A percentile compares a stretch with the other conserved stretches of the same genome.
phyloP scores from a whole-genome alignment of 177 flowering plant genomes.

The Vitis hybrid region DNA sequence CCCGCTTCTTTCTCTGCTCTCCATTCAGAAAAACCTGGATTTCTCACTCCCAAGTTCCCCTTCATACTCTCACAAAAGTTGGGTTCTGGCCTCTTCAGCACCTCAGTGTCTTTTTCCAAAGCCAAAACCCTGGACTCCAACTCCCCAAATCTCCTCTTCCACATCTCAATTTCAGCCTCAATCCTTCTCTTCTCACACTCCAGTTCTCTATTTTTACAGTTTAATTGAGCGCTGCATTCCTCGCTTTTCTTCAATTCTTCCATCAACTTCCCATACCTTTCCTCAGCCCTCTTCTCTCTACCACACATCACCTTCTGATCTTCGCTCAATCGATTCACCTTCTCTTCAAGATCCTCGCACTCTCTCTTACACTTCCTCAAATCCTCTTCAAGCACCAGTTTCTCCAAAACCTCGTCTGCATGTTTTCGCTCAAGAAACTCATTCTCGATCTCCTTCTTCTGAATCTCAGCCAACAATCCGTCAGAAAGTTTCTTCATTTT shows the following conservation, averaged over 20 bases:
- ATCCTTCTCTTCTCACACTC: slow-evolving; percentile 1
- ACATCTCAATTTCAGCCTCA: not conserved
- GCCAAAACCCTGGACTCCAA: slow-evolving; percentile 1
- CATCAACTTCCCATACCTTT: not conserved
- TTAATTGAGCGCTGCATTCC: not conserved
- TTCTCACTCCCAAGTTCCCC: not conserved
- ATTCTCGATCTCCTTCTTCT: no score
- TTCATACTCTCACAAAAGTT: not conserved
- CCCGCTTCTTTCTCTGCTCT: not conserved
- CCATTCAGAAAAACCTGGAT: not conserved
- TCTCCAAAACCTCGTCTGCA: no score
- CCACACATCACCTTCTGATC: not conserved
- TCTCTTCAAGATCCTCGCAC: no score
- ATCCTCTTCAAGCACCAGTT: no score
- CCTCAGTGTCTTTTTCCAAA: slow-evolving; percentile 3
- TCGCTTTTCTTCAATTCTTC: not conserved
- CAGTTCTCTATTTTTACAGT: not conserved
- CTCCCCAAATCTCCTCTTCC: not conserved
- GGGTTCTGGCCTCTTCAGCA: not conserved
- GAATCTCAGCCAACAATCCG: no score
- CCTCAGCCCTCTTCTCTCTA: not conserved
- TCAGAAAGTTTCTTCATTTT: no score
- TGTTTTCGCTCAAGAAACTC: no score
- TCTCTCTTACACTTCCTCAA: no score
- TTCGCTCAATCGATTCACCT: not conserved